Base-by-base conservation (phyloP, 2,329 filamentous ascomycete genomes). In the Moelleriella libera region DNA sequence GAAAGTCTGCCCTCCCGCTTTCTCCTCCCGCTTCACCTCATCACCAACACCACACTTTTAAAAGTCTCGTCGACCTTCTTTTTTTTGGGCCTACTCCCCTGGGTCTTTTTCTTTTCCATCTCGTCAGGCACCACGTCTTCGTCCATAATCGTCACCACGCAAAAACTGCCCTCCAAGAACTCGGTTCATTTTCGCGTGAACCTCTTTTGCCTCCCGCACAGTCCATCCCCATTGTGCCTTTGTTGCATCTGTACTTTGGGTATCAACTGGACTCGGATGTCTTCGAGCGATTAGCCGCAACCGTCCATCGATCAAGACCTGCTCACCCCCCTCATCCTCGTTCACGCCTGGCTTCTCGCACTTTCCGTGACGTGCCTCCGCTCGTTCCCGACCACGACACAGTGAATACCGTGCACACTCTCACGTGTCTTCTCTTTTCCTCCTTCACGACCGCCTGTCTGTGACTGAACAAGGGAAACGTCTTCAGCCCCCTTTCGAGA, bases 151-250 rank as follows among this genome's bases (percentile, higher is more conserved):
- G 48, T 47, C 54, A 52, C 51, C 51, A 54, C 53, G 47, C 53
- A 11, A 47, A 52, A 31, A 47, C 48, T 51, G 50, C 50, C 48
- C 49, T 51, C 49, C 51, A 42, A 44, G 44, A 32, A 41, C 28
- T 44, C 48, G 50, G 46, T 46, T 41, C 44, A 39, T 46, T 43
- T 48, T 51, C 53, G 54, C 54, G 51, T 54, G 49, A 45, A 47
- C 47, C 59, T 55, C 59, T 60, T 64, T 63, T 47, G 47, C 57
- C 55, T 54, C 49, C 50, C 54, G 53, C 55, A 48, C 51, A 46
- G 8, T 12, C 49, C 50, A 45, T 47, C 45, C 32, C 42, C 44
- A 46, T 50, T 53, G 48, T 52, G 46, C 41, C 50, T 51, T 51
- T 49, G 41, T 42, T 50, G 45, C 46, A 47, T 46, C 50, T 48